Conservation (phyloP, 257 asterid genomes). For the Gentiana macrophylla region DNA sequence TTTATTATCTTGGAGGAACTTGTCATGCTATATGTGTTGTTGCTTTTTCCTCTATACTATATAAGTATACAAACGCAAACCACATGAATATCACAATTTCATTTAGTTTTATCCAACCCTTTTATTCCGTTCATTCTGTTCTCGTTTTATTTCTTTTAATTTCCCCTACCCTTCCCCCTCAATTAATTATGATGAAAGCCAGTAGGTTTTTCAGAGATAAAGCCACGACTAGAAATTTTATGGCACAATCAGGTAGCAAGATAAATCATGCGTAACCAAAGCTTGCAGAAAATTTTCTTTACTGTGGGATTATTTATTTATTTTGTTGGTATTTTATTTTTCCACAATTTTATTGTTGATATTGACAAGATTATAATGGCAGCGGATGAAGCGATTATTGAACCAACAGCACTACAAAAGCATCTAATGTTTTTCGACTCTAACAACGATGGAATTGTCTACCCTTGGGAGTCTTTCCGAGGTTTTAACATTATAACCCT, state of each 20-base stretch:
- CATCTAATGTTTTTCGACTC: constrained; percentile 81
- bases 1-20: no score
- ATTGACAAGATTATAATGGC: background rate
- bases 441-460: constrained; percentile 57
- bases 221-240: background rate
- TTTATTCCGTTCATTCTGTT: no score
- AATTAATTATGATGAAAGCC: background rate
- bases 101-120: no score
- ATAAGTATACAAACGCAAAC: no score
- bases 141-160: background rate
- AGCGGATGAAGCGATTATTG: constrained; percentile 11
- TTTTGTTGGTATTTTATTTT: background rate
- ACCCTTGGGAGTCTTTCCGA: constrained; percentile 68
- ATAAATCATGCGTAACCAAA: background rate
- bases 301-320: background rate
- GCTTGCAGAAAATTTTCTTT: background rate
- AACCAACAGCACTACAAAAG: constrained; percentile 42
- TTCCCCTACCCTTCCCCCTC: background rate
- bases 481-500: constrained; percentile 20
- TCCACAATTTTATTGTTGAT: no score
- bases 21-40: no score
- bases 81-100: no score
- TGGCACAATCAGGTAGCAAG: background rate
- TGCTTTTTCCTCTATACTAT: no score
- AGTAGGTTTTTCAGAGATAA: background rate